Percentiles rank a stretch among this genome's conserved stretches.
These are phyloP conservation scores for Mycogone perniciosa DNA, from an alignment of 2,329 filamentous ascomycete genomes.

Conservation along the genomic window DNA sequence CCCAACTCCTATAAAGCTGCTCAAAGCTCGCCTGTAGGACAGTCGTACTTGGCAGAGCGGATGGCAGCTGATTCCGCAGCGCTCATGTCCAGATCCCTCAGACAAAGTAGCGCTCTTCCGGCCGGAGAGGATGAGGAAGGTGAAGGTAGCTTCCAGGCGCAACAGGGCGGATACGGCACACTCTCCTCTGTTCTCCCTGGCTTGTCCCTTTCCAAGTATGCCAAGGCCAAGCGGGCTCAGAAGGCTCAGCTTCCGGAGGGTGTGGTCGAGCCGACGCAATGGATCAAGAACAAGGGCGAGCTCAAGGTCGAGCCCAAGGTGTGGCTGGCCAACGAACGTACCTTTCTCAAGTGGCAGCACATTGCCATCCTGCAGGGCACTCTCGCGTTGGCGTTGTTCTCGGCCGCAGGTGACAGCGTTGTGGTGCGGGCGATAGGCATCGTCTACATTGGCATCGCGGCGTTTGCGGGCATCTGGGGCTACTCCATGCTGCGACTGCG, in stretches of 20 bases:
- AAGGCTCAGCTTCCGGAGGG: slow-evolving; percentile 66
- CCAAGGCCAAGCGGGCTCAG: slow-evolving; percentile 48
- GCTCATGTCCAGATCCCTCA: slow-evolving; percentile 23
- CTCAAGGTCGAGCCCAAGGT: slow-evolving; percentile 95
- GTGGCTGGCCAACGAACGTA: slow-evolving; percentile 97
- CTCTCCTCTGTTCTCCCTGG: slow-evolving; percentile 71
- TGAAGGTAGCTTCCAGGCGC: slow-evolving; percentile 30
- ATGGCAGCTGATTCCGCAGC: slow-evolving; percentile 41
- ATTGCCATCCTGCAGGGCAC: slow-evolving; percentile 82
- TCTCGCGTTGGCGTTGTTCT: slow-evolving; percentile 78
- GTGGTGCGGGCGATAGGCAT: slow-evolving; percentile 74
- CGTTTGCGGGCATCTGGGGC: slow-evolving; percentile 82
- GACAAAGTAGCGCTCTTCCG: slow-evolving; percentile 20
- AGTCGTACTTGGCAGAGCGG: slow-evolving; percentile 55
- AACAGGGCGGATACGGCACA: slow-evolving; percentile 41
- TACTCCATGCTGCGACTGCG: slow-evolving; percentile 75
- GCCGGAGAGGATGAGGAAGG: slow-evolving; percentile 30
- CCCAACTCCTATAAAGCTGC: slow-evolving; percentile 50
- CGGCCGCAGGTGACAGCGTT: slow-evolving; percentile 74
- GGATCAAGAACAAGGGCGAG: slow-evolving; percentile 92
- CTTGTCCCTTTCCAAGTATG: slow-evolving; percentile 76
- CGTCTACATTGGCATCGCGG: slow-evolving; percentile 72
- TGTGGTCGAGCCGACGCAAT: slow-evolving; percentile 74
- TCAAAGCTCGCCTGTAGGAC: slow-evolving; percentile 60
- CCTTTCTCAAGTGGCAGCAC: slow-evolving; percentile 98